Conservation (phyloP, 2,329 filamentous ascomycete species). For the Rugonectria rugulosa region DNA sequence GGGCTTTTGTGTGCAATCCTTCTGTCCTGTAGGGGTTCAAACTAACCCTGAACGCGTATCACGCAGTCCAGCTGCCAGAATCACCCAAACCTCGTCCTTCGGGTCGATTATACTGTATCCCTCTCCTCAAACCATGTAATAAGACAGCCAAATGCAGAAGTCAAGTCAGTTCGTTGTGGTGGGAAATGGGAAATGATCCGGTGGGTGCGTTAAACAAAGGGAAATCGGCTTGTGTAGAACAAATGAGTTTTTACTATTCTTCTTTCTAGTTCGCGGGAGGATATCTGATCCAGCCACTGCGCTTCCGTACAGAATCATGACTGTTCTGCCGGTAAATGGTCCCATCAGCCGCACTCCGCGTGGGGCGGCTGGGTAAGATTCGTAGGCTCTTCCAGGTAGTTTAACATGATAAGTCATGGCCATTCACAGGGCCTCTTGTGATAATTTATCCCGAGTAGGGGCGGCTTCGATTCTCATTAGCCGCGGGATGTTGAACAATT, state of each 20-base stretch:
- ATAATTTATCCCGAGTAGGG: slow-evolving; percentile 8
- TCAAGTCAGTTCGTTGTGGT: slow-evolving; percentile 27
- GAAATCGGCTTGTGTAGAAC: slow-evolving; percentile 28
- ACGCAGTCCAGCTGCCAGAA: slow-evolving; percentile 1
- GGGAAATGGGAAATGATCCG: slow-evolving; percentile 31
- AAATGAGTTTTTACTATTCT: slow-evolving; percentile 33
- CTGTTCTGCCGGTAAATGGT: slow-evolving; percentile 21
- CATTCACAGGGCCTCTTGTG: slow-evolving; percentile 23
- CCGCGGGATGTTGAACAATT: slow-evolving; percentile 9
- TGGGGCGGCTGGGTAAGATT: slow-evolving; percentile 22
- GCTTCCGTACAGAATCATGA: slow-evolving; percentile 15
- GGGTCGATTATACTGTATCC: slow-evolving; percentile 12
- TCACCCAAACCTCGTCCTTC: slow-evolving; percentile 1
- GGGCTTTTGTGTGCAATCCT: slow-evolving; percentile 9
- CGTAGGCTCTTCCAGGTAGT: slow-evolving; percentile 31
- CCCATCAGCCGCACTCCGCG: slow-evolving; percentile 11
- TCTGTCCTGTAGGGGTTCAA: slow-evolving; percentile 3
- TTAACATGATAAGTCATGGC: slow-evolving; percentile 32
- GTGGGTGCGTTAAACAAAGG: slow-evolving; percentile 34
- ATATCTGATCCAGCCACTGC: slow-evolving; percentile 12
- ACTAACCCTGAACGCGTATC: slow-evolving; percentile 1
- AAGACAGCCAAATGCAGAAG: slow-evolving; percentile 29
- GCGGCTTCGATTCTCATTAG: slow-evolving; percentile 4
- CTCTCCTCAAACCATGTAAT: slow-evolving; percentile 32
- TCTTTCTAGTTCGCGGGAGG: slow-evolving; percentile 28